Evolutionary conservation across 148 eudicot genomes (phyloP).

Genomic region (Chenopodium formosanum): DNA sequence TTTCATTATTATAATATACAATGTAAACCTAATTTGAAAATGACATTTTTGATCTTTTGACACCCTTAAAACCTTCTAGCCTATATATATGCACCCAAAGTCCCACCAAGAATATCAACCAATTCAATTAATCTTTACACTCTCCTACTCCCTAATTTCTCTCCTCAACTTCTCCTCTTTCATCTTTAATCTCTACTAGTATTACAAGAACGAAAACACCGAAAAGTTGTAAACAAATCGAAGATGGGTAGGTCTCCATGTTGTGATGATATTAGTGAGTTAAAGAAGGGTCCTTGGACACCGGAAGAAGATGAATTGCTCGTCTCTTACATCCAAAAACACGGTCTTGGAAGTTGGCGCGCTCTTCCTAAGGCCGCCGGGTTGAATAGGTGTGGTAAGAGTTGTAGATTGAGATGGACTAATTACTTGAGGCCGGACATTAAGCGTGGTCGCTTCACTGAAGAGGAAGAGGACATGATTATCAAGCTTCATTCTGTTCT

Average conservation of each 20-base stretch:
- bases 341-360: conserved; percentile 67
- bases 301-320: conserved; percentile 60
- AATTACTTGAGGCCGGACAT: conserved; percentile 63
- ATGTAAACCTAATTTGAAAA: conserved; percentile 28
- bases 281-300: conserved; percentile 78
- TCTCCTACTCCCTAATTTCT: not conserved
- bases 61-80: conserved; percentile 10
- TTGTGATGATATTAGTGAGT: conserved; percentile 32
- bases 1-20: not conserved
- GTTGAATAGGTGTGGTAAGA: conserved; percentile 65
- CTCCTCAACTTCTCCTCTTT: not conserved
- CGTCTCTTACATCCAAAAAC: conserved; percentile 39
- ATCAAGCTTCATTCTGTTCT: conserved; percentile 63
- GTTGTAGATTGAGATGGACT: conserved; percentile 67
- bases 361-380: conserved; percentile 57
- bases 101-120: conserved; percentile 38
- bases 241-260: conserved; percentile 58
- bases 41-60: conserved; percentile 26
- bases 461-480: conserved; percentile 54
- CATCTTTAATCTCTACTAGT: too few species aligned
- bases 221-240: too few species aligned
- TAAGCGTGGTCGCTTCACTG: conserved; percentile 55
- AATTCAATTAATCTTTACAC: conserved; percentile 22
- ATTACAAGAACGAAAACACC: too few species aligned
- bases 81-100: conserved; percentile 26